These are phyloP conservation scores for Dalbergia cochinchinensis DNA, from an alignment of 306 rosid species.

Conservation along the genomic window DNA sequence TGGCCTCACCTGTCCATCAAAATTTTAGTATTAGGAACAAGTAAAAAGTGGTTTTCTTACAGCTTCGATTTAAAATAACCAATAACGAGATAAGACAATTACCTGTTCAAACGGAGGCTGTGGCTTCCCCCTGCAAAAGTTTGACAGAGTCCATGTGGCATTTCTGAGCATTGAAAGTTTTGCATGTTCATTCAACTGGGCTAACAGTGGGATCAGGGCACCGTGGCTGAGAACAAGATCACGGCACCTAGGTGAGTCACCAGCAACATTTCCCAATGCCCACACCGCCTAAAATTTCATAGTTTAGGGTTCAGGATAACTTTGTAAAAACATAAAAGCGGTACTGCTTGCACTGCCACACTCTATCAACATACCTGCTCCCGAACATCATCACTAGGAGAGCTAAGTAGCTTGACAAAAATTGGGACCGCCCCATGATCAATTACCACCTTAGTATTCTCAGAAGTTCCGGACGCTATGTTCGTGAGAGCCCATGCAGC, in stretches of 20 bases:
- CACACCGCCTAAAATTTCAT: conserved; percentile 77
- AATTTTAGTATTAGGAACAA: conserved; percentile 11
- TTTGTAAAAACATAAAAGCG: not conserved
- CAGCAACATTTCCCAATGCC: conserved; percentile 97
- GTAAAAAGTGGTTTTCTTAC: not conserved
- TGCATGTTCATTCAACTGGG: conserved; percentile 91
- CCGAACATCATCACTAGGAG: conserved; percentile 94
- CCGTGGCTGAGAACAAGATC: conserved; percentile 90
- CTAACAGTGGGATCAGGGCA: conserved; percentile 75
- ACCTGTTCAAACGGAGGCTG: conserved; percentile 93
- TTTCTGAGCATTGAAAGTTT: conserved; percentile 95
- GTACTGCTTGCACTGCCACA: not conserved
- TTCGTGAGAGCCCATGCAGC: conserved; percentile 98
- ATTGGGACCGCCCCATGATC: conserved; percentile 95
- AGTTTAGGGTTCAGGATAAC: not conserved
- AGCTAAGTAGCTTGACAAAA: conserved; percentile 85
- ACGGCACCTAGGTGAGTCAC: conserved; percentile 94
- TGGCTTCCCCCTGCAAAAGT: conserved; percentile 96
- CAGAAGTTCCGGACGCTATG: conserved; percentile 94
- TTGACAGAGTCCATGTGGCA: conserved; percentile 95
- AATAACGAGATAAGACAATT: conserved; percentile 20
- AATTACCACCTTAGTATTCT: conserved; percentile 89
- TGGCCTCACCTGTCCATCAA: conserved; percentile 73
- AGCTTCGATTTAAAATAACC: not conserved
- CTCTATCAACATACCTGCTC: conserved; percentile 72